Percentiles rank a stretch among this genome's conserved stretches.
phyloP scores from a whole-genome alignment of 1,284 basidiomycete genomes.

The Cryptococcus deneoformans region DNA sequence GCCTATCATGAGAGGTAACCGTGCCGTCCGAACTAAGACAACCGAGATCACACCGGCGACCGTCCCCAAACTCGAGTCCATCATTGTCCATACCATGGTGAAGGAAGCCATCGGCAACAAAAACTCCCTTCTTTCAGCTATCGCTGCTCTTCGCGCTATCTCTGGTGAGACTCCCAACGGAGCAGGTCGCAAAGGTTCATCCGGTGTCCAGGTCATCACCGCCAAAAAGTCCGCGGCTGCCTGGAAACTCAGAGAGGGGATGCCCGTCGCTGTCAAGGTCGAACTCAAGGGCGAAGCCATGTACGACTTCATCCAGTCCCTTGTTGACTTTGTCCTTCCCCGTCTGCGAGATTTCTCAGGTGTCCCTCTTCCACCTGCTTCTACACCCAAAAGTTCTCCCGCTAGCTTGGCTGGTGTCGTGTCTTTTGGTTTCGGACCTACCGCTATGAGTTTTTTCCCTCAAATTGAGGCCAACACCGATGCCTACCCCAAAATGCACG shows the following conservation, averaged over 20 bases:
- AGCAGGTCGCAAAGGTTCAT: slow-evolving; percentile 63
- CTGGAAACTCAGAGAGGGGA: slow-evolving; percentile 76
- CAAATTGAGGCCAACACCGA: slow-evolving; percentile 91
- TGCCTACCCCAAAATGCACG: slow-evolving; percentile 74
- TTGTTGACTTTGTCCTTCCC: slow-evolving; percentile 93
- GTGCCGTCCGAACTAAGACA: slow-evolving; percentile 41
- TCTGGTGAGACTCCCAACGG: slow-evolving; percentile 74
- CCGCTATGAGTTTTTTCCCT: slow-evolving; percentile 88
- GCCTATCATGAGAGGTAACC: slow-evolving; percentile 41
- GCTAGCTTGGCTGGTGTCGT: slow-evolving; percentile 83
- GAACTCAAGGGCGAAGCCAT: slow-evolving; percentile 84
- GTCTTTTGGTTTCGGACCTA: slow-evolving; percentile 77
- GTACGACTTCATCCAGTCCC: slow-evolving; percentile 86
- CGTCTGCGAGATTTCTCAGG: slow-evolving; percentile 88
- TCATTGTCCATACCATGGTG: slow-evolving; percentile 79
- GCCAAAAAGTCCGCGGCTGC: slow-evolving; percentile 78
- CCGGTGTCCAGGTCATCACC: slow-evolving; percentile 76
- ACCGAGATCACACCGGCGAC: slow-evolving; percentile 61
- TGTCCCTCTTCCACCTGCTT: slow-evolving; percentile 68
- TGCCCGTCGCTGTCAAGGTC: slow-evolving; percentile 85
- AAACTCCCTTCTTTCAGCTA: slow-evolving; percentile 71
- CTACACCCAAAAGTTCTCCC: slow-evolving; percentile 56
- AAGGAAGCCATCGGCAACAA: slow-evolving; percentile 76
- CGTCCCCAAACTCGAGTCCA: slow-evolving; percentile 72
- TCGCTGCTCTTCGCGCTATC: slow-evolving; percentile 84